Conservation (phyloP, 108 stramenopile species). For the Cyclotella distinguenda region DNA sequence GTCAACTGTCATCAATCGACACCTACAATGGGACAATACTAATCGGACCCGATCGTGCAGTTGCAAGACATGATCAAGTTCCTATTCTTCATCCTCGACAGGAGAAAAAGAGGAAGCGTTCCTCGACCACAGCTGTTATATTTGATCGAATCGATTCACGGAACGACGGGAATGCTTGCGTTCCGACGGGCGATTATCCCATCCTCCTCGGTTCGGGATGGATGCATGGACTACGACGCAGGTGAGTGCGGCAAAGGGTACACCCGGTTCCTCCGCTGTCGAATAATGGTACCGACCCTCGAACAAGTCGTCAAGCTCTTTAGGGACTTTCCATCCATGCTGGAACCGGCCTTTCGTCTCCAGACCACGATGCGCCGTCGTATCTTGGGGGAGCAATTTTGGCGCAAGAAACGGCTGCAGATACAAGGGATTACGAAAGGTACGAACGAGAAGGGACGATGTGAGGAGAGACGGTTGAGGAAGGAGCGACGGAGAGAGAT, state of each 20-base stretch:
- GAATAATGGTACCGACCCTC: no score
- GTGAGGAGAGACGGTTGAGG: conserved; percentile 15
- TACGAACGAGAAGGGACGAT: conserved; percentile 2
- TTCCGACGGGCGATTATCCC: conserved; percentile 8
- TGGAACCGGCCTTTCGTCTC: conserved; percentile 27
- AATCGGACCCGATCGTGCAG: neutral
- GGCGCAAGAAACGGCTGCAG: conserved; percentile 10
- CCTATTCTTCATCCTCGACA: conserved; percentile 29
- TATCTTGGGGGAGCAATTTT: conserved; percentile 29
- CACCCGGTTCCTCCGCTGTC: no score
- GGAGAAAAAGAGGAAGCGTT: neutral
- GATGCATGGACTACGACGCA: no score
- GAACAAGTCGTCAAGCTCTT: conserved; percentile 1
- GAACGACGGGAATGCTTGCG: conserved; percentile 1
- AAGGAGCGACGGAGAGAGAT: conserved; percentile 3
- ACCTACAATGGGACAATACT: neutral
- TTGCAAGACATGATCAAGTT: conserved; percentile 32
- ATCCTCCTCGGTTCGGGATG: neutral
- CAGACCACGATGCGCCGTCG: conserved; percentile 25
- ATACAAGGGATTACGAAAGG: neutral
- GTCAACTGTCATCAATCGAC: neutral
- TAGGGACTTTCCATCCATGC: conserved; percentile 12
- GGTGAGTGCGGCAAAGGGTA: no score
- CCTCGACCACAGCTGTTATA: conserved; percentile 10
- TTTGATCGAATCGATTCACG: conserved; percentile 22